Evolutionary conservation across 495 filamentous ascomycete species (phyloP).

Genomic region (Pyrenopolyporus hunteri): DNA sequence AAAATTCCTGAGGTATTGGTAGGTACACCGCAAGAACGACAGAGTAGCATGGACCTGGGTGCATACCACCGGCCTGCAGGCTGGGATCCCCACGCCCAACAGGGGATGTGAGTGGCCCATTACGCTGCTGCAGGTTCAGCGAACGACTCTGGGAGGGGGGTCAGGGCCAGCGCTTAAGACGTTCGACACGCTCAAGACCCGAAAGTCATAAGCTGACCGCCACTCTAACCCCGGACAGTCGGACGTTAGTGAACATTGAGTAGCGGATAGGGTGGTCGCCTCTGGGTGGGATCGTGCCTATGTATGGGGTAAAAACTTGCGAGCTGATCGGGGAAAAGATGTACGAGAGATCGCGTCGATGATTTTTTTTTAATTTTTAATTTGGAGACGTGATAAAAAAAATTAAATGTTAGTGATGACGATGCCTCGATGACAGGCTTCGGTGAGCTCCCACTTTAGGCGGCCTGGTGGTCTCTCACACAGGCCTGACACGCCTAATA

Average conservation of each 20-base stretch:
- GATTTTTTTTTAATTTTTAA: too few species aligned
- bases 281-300: slow-evolving; percentile 22
- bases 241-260: not conserved
- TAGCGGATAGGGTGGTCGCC: not conserved
- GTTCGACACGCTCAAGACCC: slow-evolving; percentile 21
- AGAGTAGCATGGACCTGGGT: slow-evolving; percentile 26
- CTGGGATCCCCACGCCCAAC: slow-evolving; percentile 15
- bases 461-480: not conserved
- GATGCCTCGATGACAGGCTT: slow-evolving; percentile 2
- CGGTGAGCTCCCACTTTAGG: not conserved
- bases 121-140: slow-evolving; percentile 28
- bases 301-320: slow-evolving; percentile 20
- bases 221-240: slow-evolving; percentile 36
- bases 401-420: not conserved
- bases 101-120: slow-evolving; percentile 35
- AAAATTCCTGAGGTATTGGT: slow-evolving; percentile 28
- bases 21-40: slow-evolving; percentile 42
- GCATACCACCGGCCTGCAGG: slow-evolving; percentile 23
- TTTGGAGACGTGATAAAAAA: not conserved
- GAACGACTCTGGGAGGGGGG: slow-evolving; percentile 9
- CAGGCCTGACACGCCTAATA: too few species aligned
- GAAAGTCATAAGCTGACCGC: slow-evolving; percentile 46
- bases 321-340: slow-evolving; percentile 11
- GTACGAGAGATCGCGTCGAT: slow-evolving; percentile 13
- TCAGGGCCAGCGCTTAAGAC: slow-evolving; percentile 14